Evolutionary conservation across 2,329 filamentous ascomycete species (phyloP).

Genomic region (Ophiosphaerella herpotricha): DNA sequence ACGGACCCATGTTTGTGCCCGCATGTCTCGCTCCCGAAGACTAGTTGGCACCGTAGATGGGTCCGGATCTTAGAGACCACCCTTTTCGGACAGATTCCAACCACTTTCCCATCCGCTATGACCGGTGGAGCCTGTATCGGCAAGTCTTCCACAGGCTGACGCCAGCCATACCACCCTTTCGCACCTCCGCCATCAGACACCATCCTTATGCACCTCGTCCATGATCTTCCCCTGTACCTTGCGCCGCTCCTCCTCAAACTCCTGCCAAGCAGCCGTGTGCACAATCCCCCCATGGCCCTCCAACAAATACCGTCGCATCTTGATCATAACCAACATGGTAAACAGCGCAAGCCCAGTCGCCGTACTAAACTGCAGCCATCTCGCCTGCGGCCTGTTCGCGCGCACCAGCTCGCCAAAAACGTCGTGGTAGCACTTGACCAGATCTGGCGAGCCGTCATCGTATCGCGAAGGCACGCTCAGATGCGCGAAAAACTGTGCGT

Average conservation of each 20-base stretch:
- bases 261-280: conserved; percentile 18
- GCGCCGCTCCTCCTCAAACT: conserved; percentile 15
- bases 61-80: no score
- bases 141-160: no score
- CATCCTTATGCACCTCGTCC: conserved; percentile 9
- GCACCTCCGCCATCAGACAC: no score
- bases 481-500: conserved; percentile 3
- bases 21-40: no score
- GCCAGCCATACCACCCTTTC: no score
- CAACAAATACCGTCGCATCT: conserved; percentile 22
- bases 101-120: no score
- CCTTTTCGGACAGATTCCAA: no score
- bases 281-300: conserved; percentile 11
- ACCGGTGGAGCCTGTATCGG: no score
- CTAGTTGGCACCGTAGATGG: no score
- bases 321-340: conserved; percentile 22
- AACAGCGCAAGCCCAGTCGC: conserved; percentile 14
- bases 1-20: no score
- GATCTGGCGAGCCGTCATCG: conserved; percentile 14
- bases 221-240: conserved; percentile 13
- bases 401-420: conserved; percentile 12
- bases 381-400: conserved; percentile 6
- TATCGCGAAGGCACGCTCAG: background rate
- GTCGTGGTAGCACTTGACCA: conserved; percentile 13
- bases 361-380: conserved; percentile 22